A percentile compares a stretch with the other conserved stretches of the same genome.
phyloP scores from a whole-genome alignment of 306 rosid species.

The Cucurbita ficifolia region DNA sequence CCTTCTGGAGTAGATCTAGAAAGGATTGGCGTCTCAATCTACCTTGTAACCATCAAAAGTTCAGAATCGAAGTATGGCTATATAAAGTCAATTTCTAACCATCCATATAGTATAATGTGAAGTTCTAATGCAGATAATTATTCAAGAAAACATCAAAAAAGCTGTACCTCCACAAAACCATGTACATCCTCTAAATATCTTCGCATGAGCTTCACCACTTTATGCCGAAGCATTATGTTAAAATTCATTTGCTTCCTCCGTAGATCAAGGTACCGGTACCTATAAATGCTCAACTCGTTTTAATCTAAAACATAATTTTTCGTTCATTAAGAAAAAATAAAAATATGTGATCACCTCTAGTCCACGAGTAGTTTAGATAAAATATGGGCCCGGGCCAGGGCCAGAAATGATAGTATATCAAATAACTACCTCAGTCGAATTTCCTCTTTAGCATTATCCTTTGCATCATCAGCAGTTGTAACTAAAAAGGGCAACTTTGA shows the following conservation, averaged over 20 bases:
- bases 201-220: constrained; percentile 75
- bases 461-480: constrained; percentile 69
- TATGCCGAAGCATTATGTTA: constrained; percentile 73
- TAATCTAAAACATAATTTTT: constrained; percentile 3
- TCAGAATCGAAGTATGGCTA: constrained; percentile 27
- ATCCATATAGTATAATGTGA: background rate
- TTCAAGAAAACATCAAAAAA: background rate
- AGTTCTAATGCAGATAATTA: background rate
- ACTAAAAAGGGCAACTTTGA: constrained; percentile 69
- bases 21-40: constrained; percentile 99
- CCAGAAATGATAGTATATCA: background rate
- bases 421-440: constrained; percentile 64
- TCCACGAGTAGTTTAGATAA: background rate
- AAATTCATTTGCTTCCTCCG: constrained; percentile 71
- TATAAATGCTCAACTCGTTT: constrained; percentile 14
- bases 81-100: background rate
- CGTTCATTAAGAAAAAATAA: background rate
- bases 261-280: constrained; percentile 88
- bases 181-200: constrained; percentile 73
- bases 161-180: constrained; percentile 86
- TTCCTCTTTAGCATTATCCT: constrained; percentile 76
- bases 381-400: background rate
- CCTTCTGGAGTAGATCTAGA: constrained; percentile 97
- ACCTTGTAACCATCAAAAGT: constrained; percentile 50
- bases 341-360: background rate